Evolutionary conservation across 1,284 basidiomycete genomes (phyloP), one percentile per base, ranked within the genome.

Genomic region (Microbotryum lychnidis-dioicae): DNA sequence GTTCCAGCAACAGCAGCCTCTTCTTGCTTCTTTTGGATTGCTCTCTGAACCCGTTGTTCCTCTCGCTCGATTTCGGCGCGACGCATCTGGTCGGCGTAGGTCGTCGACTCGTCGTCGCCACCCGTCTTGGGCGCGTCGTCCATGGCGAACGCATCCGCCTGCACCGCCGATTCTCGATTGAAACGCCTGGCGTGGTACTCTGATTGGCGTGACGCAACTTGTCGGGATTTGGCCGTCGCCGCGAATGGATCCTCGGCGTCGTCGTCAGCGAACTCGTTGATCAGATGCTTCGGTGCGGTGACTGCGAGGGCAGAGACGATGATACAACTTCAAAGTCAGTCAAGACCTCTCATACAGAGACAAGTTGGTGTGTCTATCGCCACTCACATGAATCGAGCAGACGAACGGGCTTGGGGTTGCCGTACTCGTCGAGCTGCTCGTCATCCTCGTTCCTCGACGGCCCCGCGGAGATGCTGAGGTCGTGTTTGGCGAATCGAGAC

Each of bases 61-160:
- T 98, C 94, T 75, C 91, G 85, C 80, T 98, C 93, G 73, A 99
- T 77, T 73, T 87, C 85, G 63, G 89, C 83, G 70, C 93, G 76
- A 69, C 92, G 82, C 96, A 98, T 99, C 23, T 92, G 89, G 73
- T 97, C 93, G 74, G 90, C 92, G 77, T 98, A 98, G 7, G 88
- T 88, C 58, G 78, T 77, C 59, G 90, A 89, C 73, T 91, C 89
- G 8, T 83, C 82, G 21, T 82, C 83, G 9, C 83, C 82, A 20
- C 82, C 83, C 62, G 79, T 79, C 0, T 83, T 86, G 27, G 27
- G 29, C 23, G 85, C 83, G 6, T 82, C 83, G 2, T 72, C 77
- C 29, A 82, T 77, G 66, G 83, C 79, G 73, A 91, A 91, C 0
- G 86, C 87, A 77, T 91, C 89, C 14, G 81, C 82, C 65, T 86